Evolutionary conservation across 1,284 basidiomycete genomes (phyloP).

Genomic region (Caloboletus inedulis): DNA sequence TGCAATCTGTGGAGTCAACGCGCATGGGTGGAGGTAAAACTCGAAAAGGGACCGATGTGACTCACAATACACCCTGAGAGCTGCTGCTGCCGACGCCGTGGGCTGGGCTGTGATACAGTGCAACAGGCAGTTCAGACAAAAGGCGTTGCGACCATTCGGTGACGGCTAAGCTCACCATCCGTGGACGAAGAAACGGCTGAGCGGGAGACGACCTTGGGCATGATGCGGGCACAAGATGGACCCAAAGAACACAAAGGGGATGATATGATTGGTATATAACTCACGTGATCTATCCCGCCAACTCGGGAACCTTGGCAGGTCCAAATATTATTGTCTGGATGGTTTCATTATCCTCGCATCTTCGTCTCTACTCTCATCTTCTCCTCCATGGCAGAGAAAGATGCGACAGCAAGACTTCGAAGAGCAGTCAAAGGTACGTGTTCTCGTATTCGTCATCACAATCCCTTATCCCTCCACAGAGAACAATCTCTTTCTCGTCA

Average conservation of each 20-base stretch:
- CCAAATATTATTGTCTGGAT: slow-evolving; percentile 26
- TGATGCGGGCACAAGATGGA: slow-evolving; percentile 25
- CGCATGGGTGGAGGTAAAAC: slow-evolving; percentile 8
- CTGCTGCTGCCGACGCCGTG: slow-evolving; percentile 72
- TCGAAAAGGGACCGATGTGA: slow-evolving; percentile 14
- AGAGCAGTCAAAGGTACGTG: slow-evolving; percentile 72
- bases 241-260: background rate
- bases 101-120: slow-evolving; percentile 57
- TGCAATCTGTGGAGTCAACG: slow-evolving; percentile 55
- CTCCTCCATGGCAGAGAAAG: slow-evolving; percentile 72
- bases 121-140: slow-evolving; percentile 1
- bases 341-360: slow-evolving; percentile 26
- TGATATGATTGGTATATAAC: slow-evolving; percentile 5
- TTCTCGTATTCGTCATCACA: slow-evolving; percentile 6
- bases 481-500: slow-evolving; percentile 88
- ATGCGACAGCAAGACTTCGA: slow-evolving; percentile 68
- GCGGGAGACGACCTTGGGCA: slow-evolving; percentile 81
- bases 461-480: slow-evolving; percentile 47
- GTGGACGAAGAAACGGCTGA: slow-evolving; percentile 78
- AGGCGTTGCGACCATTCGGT: slow-evolving; percentile 4
- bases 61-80: slow-evolving; percentile 77
- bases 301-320: slow-evolving; percentile 12
- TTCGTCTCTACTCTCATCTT: slow-evolving; percentile 14
- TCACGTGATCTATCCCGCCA: slow-evolving; percentile 29
- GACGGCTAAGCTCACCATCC: slow-evolving; percentile 51